Evolutionary conservation across 352 stramenopile species (phyloP).

Genomic region (Phytophthora pisi): DNA sequence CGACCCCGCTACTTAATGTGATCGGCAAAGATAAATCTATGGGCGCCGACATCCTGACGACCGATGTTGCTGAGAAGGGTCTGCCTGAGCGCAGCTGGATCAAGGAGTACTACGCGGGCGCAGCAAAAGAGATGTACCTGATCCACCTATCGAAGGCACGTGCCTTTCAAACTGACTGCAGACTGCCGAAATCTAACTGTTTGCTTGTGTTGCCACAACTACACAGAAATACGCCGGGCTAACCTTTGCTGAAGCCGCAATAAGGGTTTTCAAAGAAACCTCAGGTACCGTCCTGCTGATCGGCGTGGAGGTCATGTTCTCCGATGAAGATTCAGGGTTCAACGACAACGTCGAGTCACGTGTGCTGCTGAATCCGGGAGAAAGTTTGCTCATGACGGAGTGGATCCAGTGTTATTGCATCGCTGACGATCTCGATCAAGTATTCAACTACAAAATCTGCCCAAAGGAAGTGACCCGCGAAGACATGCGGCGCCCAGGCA

Average conservation of each 20-base stretch:
- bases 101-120: constrained; percentile 80
- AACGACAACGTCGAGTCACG: constrained; percentile 51
- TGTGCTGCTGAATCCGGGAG: constrained; percentile 77
- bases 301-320: constrained; percentile 78
- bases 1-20: constrained; percentile 17
- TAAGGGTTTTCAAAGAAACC: constrained; percentile 71
- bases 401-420: constrained; percentile 89
- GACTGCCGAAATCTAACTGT: too few species aligned
- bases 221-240: constrained; percentile 69
- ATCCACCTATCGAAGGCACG: constrained; percentile 76
- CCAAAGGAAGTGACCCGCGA: constrained; percentile 49
- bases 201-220: too few species aligned
- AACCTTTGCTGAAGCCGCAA: constrained; percentile 68
- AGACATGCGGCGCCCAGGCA: constrained; percentile 39
- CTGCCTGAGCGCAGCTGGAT: constrained; percentile 47
- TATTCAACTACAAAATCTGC: constrained; percentile 67
- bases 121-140: constrained; percentile 86
- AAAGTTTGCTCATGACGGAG: constrained; percentile 75
- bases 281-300: constrained; percentile 76
- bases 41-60: constrained; percentile 26
- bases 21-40: constrained; percentile 42
- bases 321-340: constrained; percentile 37
- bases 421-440: constrained; percentile 75
- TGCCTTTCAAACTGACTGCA: too few species aligned
- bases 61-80: constrained; percentile 22